Evolutionary conservation across 257 asterid genomes (phyloP), one percentile per base, ranked within the genome.

Genomic region (Cynanchum wilfordii): DNA sequence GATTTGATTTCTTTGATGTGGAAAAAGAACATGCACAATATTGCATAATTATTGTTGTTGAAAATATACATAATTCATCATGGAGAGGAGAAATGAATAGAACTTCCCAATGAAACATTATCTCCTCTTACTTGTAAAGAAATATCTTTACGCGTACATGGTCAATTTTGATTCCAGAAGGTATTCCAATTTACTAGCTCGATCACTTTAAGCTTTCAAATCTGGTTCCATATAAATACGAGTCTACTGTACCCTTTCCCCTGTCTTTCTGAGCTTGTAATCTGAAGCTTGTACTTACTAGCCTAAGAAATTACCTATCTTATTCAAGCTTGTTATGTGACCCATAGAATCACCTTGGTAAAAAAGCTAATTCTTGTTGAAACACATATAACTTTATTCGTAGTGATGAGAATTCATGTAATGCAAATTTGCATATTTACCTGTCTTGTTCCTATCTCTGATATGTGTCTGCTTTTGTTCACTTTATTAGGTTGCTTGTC

Each of bases 401-500:
- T 11, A 29, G n/a, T 2, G 8, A 15, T 36, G 15, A 11, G 68
- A 27, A 24, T 10, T 57, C 49, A 67, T 74, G 63, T 74, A 25
- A 10, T 56, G 51, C 8, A 13, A 33, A 65, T 30, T 29, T 19
- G 67, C 25, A 12, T 51, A 0, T 49, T 64, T 49, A 33, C 7
- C 1, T n/a, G 7, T 54, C 5, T 17, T 13, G 10, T 22, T 20
- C 16, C 30, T 67, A 44, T 47, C 67, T 70, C 22, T 71, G 57
- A 47, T 72, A 33, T 69, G 38, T 73, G 66, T 51, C 69, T 52
- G 77, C 71, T 69, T 69, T 75, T 33, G 72, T 38, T 66, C 50
- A 38, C 47, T 79, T 73, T 67, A 57, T 74, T 78, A 95, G 99
- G 99, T 79, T 87, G 89, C 81, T 95, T 92, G 85, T 95, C 99